A percentile compares a stretch with the other conserved stretches of the same genome.
Conservation (phyloP, 2,329 filamentous ascomycete genomes). For the Hysterium pulicare region DNA sequence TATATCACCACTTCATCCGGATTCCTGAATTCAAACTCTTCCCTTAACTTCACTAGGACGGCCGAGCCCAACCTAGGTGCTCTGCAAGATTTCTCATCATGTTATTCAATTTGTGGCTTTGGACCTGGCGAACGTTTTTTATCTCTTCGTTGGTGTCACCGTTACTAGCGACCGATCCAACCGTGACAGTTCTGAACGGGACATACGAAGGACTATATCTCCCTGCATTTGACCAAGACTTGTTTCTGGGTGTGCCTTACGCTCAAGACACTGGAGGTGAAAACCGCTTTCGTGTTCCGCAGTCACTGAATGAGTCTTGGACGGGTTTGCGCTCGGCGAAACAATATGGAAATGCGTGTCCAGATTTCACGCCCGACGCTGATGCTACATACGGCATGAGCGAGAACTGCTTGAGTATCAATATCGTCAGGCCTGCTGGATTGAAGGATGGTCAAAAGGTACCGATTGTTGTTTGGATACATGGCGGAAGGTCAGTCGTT, state of each 20-base stretch:
- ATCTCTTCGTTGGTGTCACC: constrained; percentile 13
- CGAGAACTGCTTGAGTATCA: constrained; percentile 62
- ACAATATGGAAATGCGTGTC: constrained; percentile 41
- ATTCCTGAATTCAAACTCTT: no score
- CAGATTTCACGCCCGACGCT: constrained; percentile 26
- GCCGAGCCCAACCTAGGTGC: no score
- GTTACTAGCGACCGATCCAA: constrained; percentile 17
- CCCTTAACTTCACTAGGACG: no score
- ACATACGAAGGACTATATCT: constrained; percentile 33
- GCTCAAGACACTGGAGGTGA: constrained; percentile 53
- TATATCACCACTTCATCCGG: no score
- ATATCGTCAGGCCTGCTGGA: constrained; percentile 56
- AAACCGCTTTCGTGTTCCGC: constrained; percentile 53
- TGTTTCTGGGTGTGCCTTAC: constrained; percentile 54
- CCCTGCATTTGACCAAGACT: constrained; percentile 41
- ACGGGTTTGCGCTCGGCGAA: constrained; percentile 38
- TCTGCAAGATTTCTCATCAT: no score
- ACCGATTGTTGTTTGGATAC: constrained; percentile 61
- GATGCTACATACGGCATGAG: constrained; percentile 36
- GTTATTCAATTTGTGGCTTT: constrained; percentile 9
- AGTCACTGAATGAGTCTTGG: constrained; percentile 47
- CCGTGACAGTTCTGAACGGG: constrained; percentile 30
- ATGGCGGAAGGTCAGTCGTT: constrained; percentile 39
- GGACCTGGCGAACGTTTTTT: constrained; percentile 15
- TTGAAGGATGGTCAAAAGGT: constrained; percentile 42